Conservation (phyloP, 2,329 filamentous ascomycete species). For the Ascochyta koolunga region DNA sequence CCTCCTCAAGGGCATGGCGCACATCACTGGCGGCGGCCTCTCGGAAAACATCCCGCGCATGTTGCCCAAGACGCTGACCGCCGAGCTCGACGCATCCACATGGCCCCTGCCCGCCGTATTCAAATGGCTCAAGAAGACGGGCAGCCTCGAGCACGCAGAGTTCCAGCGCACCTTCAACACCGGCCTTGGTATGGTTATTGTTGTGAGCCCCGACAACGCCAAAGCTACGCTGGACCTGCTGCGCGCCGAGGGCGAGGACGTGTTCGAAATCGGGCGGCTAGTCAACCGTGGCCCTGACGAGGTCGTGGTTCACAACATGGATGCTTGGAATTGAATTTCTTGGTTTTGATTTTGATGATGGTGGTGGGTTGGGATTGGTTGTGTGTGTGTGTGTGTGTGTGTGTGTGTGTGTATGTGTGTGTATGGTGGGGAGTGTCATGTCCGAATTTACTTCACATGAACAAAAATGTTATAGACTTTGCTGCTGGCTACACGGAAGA, state of each 20-base stretch:
- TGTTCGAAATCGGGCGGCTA: constrained; percentile 77
- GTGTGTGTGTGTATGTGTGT: too few relatives aligned
- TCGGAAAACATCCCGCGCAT: constrained; percentile 94
- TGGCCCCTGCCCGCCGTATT: constrained; percentile 84
- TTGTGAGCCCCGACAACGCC: constrained; percentile 71
- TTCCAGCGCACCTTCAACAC: constrained; percentile 96
- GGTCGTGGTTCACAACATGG: constrained; percentile 63
- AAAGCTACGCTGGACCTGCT: constrained; percentile 66
- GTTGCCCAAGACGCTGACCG: constrained; percentile 78
- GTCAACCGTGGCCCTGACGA: constrained; percentile 60
- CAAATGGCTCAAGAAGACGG: constrained; percentile 78
- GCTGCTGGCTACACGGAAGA: too few relatives aligned
- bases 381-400: too few relatives aligned
- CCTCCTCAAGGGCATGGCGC: constrained; percentile 87
- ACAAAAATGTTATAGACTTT: too few relatives aligned
- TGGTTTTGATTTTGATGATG: too few relatives aligned
- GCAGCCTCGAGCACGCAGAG: constrained; percentile 75
- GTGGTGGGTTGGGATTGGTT: neutral
- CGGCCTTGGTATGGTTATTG: constrained; percentile 91
- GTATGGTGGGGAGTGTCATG: too few relatives aligned
- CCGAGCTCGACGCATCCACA: constrained; percentile 75
- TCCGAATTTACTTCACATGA: too few relatives aligned
- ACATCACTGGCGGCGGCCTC: constrained; percentile 95
- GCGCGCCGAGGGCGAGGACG: constrained; percentile 73
- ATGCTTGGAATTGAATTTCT: constrained; percentile 46